Percentiles rank a stretch among this genome's conserved stretches.
These are phyloP conservation scores for Osmanthus fragrans DNA, from an alignment of 257 asterid species.

Conservation along the genomic window DNA sequence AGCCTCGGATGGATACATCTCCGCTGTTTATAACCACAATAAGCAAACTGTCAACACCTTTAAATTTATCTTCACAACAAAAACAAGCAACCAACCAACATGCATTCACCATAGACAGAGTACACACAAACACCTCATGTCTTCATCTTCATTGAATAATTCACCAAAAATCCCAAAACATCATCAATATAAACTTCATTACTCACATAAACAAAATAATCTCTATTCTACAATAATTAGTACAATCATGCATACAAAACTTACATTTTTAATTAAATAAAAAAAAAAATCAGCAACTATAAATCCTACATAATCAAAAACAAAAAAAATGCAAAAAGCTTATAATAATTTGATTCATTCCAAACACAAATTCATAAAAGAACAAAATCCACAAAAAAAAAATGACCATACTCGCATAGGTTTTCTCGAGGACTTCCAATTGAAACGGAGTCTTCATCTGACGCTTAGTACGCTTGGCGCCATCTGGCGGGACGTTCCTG, in stretches of 20 bases:
- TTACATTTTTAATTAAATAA: background rate
- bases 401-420: conserved; percentile 66
- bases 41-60: conserved; percentile 18
- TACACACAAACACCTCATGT: background rate
- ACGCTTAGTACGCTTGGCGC: conserved; percentile 85
- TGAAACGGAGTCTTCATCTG: conserved; percentile 99
- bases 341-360: background rate
- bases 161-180: conserved; percentile 18
- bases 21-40: conserved; percentile 59
- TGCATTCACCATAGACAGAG: background rate
- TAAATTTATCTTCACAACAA: conserved; percentile 11
- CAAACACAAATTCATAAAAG: conserved; percentile 14
- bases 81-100: conserved; percentile 9
- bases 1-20: conserved; percentile 86
- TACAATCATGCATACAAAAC: conserved; percentile 1
- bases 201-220: background rate
- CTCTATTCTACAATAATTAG: background rate
- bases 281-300: conserved; percentile 11
- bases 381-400: conserved; percentile 11
- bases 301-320: conserved; percentile 1
- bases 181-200: conserved; percentile 1
- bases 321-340: conserved; percentile 5
- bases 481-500: conserved; percentile 46
- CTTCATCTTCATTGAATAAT: conserved; percentile 3
- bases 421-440: conserved; percentile 81